Base-by-base conservation (phyloP, 1,139 yeast species). In the Zygosaccharomyces pseudobailii region DNA sequence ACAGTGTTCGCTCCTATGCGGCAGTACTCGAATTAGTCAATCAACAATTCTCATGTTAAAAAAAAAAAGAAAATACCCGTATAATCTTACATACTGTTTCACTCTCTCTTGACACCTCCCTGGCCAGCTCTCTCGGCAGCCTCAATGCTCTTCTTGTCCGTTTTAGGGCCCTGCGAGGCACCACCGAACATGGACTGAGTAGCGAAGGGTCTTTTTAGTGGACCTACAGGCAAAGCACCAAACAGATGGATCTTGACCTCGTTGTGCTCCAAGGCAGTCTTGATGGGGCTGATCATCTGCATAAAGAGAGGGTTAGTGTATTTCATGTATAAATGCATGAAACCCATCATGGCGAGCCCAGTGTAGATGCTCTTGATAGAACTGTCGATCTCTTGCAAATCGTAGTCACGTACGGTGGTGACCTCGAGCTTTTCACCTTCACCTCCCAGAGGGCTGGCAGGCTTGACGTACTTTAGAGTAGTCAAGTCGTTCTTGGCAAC, bases 251-350 rank as follows among this genome's bases (percentile, higher is more conserved):
- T 87, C 76, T 87, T 84, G 62, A 90, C 96, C 62, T 89, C 84
- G 73, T 90, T 90, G 62, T 87, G 75, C 74, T 94, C 98, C 55
- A 89, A 73, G 45, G 96, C 96, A 58, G 85, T 73, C 79, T 92
- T 92, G 62, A 94, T 74, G 45, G 97, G 92, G 47, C 95, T 80
- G 61, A 94, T 78, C 53, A 92, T 83, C 75, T 92, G 98, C 88
- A 92, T 87, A 60, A 94, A 81, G 69, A 92, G 80, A 51, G 98
- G 99, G 74, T 92, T 90, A 70, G 97, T 88, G 79, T 88, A 94
- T 73, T 89, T 87, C 95, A 94, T 84, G 82, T 92, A 92, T 55
- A 92, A 63, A 72, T 92, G 98, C 97, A 92, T 90, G 82, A 92
- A 87, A 28, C 85, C 96, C 94, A 94, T 90, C 97, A 94, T 90